A percentile compares a stretch with the other conserved stretches of the same genome.
These are phyloP conservation scores for Penicillium cosmopolitanum DNA, from an alignment of 495 filamentous ascomycete genomes.

Conservation along the genomic window DNA sequence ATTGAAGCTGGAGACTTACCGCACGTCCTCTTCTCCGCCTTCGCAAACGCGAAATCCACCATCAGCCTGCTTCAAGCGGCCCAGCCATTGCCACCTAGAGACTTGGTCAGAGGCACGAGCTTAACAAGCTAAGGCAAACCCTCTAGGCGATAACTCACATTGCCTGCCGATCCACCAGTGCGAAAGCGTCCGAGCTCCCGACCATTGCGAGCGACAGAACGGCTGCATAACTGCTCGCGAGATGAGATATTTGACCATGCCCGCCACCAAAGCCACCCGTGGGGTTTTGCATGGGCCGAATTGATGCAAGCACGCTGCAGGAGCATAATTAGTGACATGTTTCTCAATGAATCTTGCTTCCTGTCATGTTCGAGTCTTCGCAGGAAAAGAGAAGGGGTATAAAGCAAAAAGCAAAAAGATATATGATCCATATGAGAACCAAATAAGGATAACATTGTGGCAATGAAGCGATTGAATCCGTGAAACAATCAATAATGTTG, in stretches of 20 bases:
- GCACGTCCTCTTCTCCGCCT: conserved; percentile 89
- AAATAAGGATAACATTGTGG: too few species aligned
- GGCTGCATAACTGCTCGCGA: conserved; percentile 85
- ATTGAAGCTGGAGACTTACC: conserved; percentile 51
- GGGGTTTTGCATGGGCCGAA: conserved; percentile 77
- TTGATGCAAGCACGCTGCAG: conserved; percentile 66
- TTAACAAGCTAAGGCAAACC: conserved; percentile 7
- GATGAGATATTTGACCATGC: conserved; percentile 84
- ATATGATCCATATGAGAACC: background rate
- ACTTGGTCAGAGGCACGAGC: conserved; percentile 28
- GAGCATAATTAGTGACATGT: conserved; percentile 2
- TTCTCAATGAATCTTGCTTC: background rate
- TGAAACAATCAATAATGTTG: too few species aligned
- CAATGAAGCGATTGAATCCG: too few species aligned
- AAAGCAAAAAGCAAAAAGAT: background rate
- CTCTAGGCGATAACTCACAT: conserved; percentile 57
- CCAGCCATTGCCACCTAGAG: conserved; percentile 79
- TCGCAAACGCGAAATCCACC: conserved; percentile 82
- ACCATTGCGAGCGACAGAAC: conserved; percentile 77
- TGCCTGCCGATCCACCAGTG: conserved; percentile 74
- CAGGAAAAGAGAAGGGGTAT: conserved; percentile 8
- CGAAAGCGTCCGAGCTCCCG: conserved; percentile 70
- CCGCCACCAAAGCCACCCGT: conserved; percentile 92
- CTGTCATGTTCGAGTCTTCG: background rate
- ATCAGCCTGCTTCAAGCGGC: conserved; percentile 76